phyloP scores from a whole-genome alignment of 2,329 filamentous ascomycete species.

The Chaetomiaceae sp. region DNA sequence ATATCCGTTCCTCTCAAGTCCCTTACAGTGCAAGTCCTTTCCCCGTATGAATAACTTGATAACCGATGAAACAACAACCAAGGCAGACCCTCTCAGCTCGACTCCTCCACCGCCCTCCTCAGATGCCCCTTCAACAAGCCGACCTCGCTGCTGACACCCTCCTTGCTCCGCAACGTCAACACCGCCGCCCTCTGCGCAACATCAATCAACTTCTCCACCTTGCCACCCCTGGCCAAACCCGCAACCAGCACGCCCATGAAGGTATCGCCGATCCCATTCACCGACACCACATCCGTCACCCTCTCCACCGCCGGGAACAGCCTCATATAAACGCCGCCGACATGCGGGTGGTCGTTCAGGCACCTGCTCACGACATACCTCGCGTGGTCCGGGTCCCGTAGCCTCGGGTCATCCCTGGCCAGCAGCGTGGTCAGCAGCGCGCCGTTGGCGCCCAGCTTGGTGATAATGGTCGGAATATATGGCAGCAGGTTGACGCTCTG shows the following conservation, averaged over 20 bases:
- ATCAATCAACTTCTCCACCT: conserved; percentile 60
- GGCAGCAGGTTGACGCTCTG: conserved; percentile 81
- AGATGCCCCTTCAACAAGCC: conserved; percentile 23
- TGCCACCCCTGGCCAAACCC: conserved; percentile 59
- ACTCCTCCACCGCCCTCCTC: conserved; percentile 18
- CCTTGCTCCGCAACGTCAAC: conserved; percentile 67
- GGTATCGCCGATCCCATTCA: conserved; percentile 93
- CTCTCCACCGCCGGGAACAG: conserved; percentile 62
- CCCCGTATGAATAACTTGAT: too few relatives aligned
- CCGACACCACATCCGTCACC: conserved; percentile 72
- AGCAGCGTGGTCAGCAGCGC: conserved; percentile 73
- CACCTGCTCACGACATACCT: conserved; percentile 68
- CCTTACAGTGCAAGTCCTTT: too few relatives aligned
- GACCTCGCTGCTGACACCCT: conserved; percentile 54
- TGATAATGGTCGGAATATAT: conserved; percentile 78
- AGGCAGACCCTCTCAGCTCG: background rate
- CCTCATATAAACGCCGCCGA: conserved; percentile 79
- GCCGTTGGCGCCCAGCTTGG: conserved; percentile 73
- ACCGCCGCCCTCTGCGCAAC: conserved; percentile 79
- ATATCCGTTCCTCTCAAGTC: too few relatives aligned
- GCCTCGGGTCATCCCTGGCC: conserved; percentile 58
- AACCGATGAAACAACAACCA: background rate
- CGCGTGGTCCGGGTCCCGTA: conserved; percentile 57
- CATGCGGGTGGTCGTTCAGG: conserved; percentile 44
- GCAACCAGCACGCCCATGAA: conserved; percentile 83